A percentile compares a stretch with the other conserved stretches of the same genome.
Evolutionary conservation across 441 rosid genomes (phyloP).

Genomic region (Euphorbia corollata): DNA sequence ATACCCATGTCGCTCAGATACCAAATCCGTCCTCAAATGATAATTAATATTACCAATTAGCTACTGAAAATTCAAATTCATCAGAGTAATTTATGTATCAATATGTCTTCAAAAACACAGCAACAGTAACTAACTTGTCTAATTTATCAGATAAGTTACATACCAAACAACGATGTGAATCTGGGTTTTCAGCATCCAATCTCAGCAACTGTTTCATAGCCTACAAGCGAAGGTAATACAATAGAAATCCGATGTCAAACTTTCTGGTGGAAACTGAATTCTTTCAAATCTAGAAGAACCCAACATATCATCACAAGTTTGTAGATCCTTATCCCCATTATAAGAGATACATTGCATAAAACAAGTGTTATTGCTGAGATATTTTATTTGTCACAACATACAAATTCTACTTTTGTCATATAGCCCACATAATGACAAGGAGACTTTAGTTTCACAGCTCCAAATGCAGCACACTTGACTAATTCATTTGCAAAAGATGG

Average conservation of each 20-base stretch:
- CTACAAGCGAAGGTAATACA: constrained; percentile 28
- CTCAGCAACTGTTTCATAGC: constrained; percentile 83
- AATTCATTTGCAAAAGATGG: neutral
- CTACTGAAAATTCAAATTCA: neutral
- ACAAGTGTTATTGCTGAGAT: neutral
- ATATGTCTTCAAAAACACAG: neutral
- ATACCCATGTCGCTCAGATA: neutral
- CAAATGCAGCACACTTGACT: neutral
- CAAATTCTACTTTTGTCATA: neutral
- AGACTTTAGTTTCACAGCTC: neutral
- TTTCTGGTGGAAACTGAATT: neutral
- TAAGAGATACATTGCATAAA: neutral
- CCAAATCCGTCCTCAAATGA: neutral
- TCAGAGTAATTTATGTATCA: neutral
- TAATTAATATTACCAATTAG: neutral
- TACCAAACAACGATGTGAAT: constrained; percentile 94
- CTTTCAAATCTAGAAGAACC: neutral
- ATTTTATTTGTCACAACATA: neutral
- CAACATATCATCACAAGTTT: neutral
- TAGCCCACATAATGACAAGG: neutral
- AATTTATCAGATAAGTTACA: constrained; percentile 19
- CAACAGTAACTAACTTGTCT: neutral
- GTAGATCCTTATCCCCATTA: neutral
- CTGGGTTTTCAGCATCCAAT: constrained; percentile 85
- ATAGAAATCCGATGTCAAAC: neutral